These are phyloP conservation scores for Toxicodendron radicans DNA, from an alignment of 345 rosid genomes.

Conservation along the genomic window DNA sequence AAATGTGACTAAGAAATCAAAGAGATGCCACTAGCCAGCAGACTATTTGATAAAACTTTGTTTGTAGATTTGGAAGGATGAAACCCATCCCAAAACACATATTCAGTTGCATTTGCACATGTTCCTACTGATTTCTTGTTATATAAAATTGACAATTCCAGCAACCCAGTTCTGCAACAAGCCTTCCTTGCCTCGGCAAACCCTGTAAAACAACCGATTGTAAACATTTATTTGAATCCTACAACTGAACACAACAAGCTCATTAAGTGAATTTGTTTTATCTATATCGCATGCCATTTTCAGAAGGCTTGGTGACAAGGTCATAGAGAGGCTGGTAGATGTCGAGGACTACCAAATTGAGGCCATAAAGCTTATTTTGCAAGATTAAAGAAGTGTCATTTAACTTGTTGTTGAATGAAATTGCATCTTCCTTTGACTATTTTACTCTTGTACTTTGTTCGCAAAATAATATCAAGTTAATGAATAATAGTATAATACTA, in stretches of 20 bases:
- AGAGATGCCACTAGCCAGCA: constrained; percentile 59
- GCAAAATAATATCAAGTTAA: too few relatives aligned
- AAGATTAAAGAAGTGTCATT: constrained; percentile 61
- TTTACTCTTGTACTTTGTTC: too few relatives aligned
- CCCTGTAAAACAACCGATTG: constrained; percentile 34
- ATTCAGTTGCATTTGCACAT: constrained; percentile 70
- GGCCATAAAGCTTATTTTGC: constrained; percentile 51
- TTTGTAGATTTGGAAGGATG: constrained; percentile 94
- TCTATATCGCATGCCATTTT: constrained; percentile 42
- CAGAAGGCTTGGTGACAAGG: constrained; percentile 66
- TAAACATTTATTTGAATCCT: not conserved
- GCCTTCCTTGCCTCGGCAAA: constrained; percentile 86
- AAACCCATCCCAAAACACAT: constrained; percentile 94
- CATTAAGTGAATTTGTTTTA: not conserved
- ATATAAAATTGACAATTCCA: constrained; percentile 79
- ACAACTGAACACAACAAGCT: not conserved
- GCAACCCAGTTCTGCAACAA: constrained; percentile 83
- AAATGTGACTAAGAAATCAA: constrained; percentile 42
- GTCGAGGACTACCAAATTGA: constrained; percentile 68
- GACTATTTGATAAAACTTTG: constrained; percentile 64
- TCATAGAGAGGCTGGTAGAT: constrained; percentile 76
- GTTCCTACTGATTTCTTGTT: constrained; percentile 71
- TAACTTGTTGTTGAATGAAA: constrained; percentile 73
- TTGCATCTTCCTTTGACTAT: constrained; percentile 56
- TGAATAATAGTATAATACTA: too few relatives aligned